phyloP scores from a whole-genome alignment of 2,329 filamentous ascomycete genomes.

The Talaromyces sp. region DNA sequence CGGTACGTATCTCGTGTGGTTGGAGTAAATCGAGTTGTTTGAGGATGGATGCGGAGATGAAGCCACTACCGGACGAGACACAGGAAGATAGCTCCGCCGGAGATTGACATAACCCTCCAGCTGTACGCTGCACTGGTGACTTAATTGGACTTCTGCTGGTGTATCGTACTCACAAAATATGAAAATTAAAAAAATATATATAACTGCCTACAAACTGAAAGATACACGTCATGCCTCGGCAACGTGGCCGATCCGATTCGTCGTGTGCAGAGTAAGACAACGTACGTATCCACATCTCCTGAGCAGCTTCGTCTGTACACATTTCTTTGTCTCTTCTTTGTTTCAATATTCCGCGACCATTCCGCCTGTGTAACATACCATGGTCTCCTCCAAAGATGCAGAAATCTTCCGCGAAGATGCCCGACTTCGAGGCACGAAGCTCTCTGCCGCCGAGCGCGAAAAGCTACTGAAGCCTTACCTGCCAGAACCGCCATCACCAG shows the following conservation, averaged over 20 bases:
- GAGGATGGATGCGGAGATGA: not conserved
- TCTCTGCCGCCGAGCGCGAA: conserved; percentile 49
- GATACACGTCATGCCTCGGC: conserved; percentile 3
- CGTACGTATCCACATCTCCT: conserved; percentile 3
- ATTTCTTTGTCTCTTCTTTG: not conserved
- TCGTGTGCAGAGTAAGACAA: not conserved
- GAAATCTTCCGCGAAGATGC: conserved; percentile 40
- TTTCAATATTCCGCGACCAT: not conserved
- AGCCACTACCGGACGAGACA: not conserved
- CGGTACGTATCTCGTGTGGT: not conserved
- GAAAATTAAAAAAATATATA: not conserved
- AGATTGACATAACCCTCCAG: not conserved
- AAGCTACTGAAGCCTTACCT: conserved; percentile 52
- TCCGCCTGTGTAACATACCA: conserved; percentile 17
- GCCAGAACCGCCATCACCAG: conserved; percentile 37
- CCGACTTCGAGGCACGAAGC: conserved; percentile 38
- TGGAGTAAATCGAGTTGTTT: not conserved
- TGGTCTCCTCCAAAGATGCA: conserved; percentile 34
- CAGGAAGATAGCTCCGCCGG: not conserved
- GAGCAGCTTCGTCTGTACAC: not conserved
- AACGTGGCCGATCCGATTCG: conserved; percentile 6
- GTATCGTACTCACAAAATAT: not conserved
- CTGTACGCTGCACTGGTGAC: not conserved
- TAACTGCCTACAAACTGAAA: not conserved
- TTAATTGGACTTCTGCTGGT: not conserved